Evolutionary conservation across 192 early-diverging fungal genomes (phyloP), one percentile per base, ranked within the genome.

Genomic region (Lobosporangium transversale): DNA sequence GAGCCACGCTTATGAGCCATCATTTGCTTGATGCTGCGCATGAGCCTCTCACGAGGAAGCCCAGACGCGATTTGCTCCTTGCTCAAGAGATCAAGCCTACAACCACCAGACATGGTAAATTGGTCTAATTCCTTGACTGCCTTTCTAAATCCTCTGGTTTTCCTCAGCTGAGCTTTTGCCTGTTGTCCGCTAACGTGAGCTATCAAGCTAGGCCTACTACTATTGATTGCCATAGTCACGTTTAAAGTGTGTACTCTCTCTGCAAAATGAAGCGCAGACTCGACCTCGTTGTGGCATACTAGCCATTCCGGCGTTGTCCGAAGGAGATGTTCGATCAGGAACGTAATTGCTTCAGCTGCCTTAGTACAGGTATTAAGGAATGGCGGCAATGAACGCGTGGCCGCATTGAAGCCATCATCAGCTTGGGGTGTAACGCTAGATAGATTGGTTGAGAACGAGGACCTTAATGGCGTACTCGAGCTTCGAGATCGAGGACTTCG

Each of bases 321-420:
- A 27, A 76, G 29, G 9, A 76, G 64, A 58, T 76, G 73, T 14
- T 76, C 64, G 8, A 76, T 58, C 20, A 76, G 31, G 30, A 76
- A 76, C 1, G 64, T 67, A 6, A 76, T 76, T 0, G 73, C 73
- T 20, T 76, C 73, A 32, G 73, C 73, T 2, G 73, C 73, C 31
- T 76, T 76, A 8, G 73, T 76, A 42, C 73, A 76, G 53, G 52
- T 76, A 53, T 76, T 76, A 0, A 76, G 33, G 50, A 76, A 76
- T 9, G 73, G 73, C 20, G 73, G 65, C 2, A 62, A 27, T 0
- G 71, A 29, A 3, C 53, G 63, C 0, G 43, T 8, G 1, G 54
- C 35, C 21, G 24, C 7, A 35, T 4, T 21, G 15, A 30, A 11
- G 23, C 18, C 21, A 3, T 76, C 73, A 2, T 62, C 62, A 8